A percentile compares a stretch with the other conserved stretches of the same genome.
These are phyloP conservation scores for Lecanosticta acicola DNA, from an alignment of 2,329 filamentous ascomycete species.

Conservation along the genomic window DNA sequence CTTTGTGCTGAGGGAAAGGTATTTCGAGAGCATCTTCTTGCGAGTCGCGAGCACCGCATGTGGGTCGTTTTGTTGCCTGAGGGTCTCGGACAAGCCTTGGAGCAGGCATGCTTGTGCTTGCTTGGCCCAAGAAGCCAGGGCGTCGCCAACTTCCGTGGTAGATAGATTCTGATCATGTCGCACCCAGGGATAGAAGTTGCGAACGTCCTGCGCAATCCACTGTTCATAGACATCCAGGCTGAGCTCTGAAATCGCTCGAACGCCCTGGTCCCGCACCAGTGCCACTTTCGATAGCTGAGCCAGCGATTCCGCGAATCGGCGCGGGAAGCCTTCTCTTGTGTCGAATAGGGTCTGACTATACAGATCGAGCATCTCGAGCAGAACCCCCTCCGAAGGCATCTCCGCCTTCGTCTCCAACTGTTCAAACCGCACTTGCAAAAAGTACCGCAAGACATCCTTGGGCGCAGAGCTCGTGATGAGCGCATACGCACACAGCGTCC, in stretches of 20 bases:
- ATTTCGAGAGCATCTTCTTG: constrained; percentile 25
- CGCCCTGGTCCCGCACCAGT: constrained; percentile 64
- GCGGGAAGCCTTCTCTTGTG: constrained; percentile 69
- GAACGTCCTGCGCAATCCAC: constrained; percentile 79
- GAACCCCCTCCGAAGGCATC: constrained; percentile 42
- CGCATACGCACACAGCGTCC: constrained; percentile 75
- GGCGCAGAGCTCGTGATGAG: constrained; percentile 74
- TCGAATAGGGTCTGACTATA: constrained; percentile 73
- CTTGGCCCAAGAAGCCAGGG: constrained; percentile 61
- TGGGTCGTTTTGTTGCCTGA: constrained; percentile 19
- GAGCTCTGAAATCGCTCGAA: constrained; percentile 63
- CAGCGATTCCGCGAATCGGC: constrained; percentile 64
- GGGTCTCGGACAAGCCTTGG: constrained; percentile 16
- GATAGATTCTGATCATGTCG: constrained; percentile 65
- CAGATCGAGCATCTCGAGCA: constrained; percentile 62
- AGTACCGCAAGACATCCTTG: constrained; percentile 71
- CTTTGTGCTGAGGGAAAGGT: constrained; percentile 22
- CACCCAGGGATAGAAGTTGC: constrained; percentile 80
- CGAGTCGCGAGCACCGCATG: constrained; percentile 21
- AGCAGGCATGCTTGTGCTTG: constrained; percentile 43
- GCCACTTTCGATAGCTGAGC: constrained; percentile 62
- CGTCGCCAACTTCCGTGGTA: constrained; percentile 36
- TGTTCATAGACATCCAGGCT: constrained; percentile 70
- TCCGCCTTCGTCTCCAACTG: constrained; percentile 61
- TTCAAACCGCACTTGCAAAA: constrained; percentile 66